phyloP scores from a whole-genome alignment of 2,329 filamentous ascomycete genomes.

The Elsinoe perseae region DNA sequence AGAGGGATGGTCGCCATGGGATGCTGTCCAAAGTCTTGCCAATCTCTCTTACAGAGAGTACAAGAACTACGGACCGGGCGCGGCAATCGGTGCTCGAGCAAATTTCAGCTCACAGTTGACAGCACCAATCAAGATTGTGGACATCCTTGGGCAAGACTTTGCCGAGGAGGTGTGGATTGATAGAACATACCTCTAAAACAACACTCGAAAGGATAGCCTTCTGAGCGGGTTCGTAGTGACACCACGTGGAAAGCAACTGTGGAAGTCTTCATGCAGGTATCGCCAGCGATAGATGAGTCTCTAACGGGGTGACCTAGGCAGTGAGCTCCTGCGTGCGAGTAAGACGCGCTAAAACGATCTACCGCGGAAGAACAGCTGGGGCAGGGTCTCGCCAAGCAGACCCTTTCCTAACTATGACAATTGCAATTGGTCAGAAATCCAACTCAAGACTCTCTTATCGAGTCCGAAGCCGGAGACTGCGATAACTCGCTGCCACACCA shows the following conservation, averaged over 20 bases:
- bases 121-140: slow-evolving; percentile 23
- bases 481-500: not conserved
- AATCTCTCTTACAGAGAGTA: slow-evolving; percentile 53
- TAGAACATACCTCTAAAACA: not conserved
- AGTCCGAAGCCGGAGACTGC: not conserved
- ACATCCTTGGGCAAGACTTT: slow-evolving; percentile 8
- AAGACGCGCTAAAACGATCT: no score
- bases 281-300: no score
- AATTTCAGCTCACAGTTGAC: slow-evolving; percentile 39
- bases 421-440: not conserved
- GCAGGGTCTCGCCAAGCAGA: not conserved
- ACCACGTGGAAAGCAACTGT: no score
- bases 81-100: slow-evolving; percentile 44
- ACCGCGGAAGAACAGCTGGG: not conserved
- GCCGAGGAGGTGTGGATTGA: slow-evolving; percentile 15
- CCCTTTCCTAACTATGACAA: not conserved
- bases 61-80: slow-evolving; percentile 50
- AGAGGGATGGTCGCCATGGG: slow-evolving; percentile 22
- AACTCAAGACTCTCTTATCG: not conserved
- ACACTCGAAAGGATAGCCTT: not conserved
- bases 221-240: no score
- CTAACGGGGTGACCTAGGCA: no score
- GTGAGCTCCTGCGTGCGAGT: no score
- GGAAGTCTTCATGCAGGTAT: no score
- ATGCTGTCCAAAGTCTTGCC: not conserved